Evolutionary conservation across 805 yeast genomes (phyloP).

Genomic region (Yamadazyma insecticola): DNA sequence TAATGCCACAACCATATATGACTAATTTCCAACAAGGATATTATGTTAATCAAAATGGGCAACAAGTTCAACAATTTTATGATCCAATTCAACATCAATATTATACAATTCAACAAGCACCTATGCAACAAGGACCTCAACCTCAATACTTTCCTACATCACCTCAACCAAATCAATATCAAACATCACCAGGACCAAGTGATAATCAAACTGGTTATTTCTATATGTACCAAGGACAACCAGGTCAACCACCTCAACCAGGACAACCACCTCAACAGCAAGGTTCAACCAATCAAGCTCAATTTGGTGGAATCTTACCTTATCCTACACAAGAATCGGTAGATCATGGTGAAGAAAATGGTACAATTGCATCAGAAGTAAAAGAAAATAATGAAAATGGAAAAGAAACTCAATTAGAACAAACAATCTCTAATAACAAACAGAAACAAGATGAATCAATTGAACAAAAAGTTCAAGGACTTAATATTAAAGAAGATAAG

Average conservation of each 20-base stretch:
- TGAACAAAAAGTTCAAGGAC: too few species aligned
- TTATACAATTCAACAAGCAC: conserved; percentile 33
- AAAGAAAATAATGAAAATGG: neutral
- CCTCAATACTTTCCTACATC: conserved; percentile 37
- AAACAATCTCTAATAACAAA: too few species aligned
- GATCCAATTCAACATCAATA: conserved; percentile 43
- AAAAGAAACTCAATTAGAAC: too few species aligned
- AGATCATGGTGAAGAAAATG: conserved; percentile 1
- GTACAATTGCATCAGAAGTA: neutral
- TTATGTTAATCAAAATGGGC: conserved; percentile 19
- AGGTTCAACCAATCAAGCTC: too few species aligned
- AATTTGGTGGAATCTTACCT: conserved; percentile 15
- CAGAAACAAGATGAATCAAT: too few species aligned
- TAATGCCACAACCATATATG: conserved; percentile 10
- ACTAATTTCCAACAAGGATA: conserved; percentile 14
- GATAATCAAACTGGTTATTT: conserved; percentile 6
- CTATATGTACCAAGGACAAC: conserved; percentile 3
- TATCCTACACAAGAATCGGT: conserved; percentile 10
- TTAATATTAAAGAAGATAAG: too few species aligned
- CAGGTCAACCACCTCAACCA: conserved; percentile 4
- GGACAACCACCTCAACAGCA: conserved; percentile 4
- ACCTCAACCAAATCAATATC: conserved; percentile 24
- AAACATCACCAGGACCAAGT: conserved; percentile 6
- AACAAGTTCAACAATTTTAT: conserved; percentile 37
- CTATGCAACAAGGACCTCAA: conserved; percentile 23